Base-by-base conservation (phyloP, 139 green algal genomes). In the Mychonastes homosphaera region DNA sequence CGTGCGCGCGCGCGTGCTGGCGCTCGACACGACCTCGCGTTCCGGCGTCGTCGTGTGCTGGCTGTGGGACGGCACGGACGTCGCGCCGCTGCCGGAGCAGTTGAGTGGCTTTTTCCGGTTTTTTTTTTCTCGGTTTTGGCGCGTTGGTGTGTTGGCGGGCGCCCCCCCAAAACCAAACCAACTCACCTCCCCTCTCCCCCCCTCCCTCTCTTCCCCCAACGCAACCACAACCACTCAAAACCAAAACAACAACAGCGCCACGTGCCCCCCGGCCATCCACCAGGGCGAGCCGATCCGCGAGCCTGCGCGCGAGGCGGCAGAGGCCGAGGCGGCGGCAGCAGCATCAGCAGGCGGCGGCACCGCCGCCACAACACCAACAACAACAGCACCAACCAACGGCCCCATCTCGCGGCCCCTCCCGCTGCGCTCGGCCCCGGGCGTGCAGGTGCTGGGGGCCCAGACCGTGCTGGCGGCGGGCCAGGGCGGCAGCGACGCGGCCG, bases 61-160 rank as follows among this genome's bases (percentile, higher is more conserved):
- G 38, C 48, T 65, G 1, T 65, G 58, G 58, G 58, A 65, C 28
- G 47, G 21, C 12, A 65, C 58, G 21, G 58, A 65, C 30, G 58
- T 35, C 9, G 44, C 28, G 35, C 47, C 58, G 15, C 16, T 53
- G 48, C 27, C 36, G 24, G 26, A 34, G 41, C 10, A 52, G 58
- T 65, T 15, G 10, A 7, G 7, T 23, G 41, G 8, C 23, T 15
- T 18, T 23, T 9, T 7, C 19, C 41, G 7, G 9, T n/a, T 28
- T 15, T 28, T 28, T 15, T 48, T 18, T 18, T 48, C 19, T 18
- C 41, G 24, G 9, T 18, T 48, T 18, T n/a, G 23, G 41, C 6
- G 19, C 23, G 19, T 7, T n/a, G 13, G 12, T 44, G 36, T 13
- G 13, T 44, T 13, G 36, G 36, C 36, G 36, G 36, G 10, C 13